Evolutionary conservation across 2,329 filamentous ascomycete genomes (phyloP), one percentile per base, ranked within the genome.

Genomic region (Diaporthe sp.): DNA sequence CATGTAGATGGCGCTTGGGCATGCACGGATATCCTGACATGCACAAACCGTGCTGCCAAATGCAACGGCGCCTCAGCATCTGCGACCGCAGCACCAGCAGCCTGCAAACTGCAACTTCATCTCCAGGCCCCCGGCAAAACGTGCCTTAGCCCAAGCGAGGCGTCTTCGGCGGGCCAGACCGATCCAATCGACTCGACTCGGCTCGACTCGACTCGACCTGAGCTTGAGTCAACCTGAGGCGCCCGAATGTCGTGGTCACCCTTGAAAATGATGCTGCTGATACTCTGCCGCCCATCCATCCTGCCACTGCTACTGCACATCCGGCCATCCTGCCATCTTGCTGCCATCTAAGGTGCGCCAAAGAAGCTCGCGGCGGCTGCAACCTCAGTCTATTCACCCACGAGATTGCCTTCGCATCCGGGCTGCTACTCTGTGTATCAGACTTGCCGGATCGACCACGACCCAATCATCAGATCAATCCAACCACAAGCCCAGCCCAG

Each of bases 1-100:
- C 19, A 19, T 53, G 25, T 25, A 22, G 65, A 39, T 19, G 62
- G 44, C 31, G 62, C 44, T 46, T 51, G 31, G 46, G 46, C 22
- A 17, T 37, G 65, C 46, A 68, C 65, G 65, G 46, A 37, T 53
- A 46, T 34, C 34, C 65, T 39, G 49, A 39, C 25, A 51, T 39
- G 46, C 42, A 34, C 61, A 42, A 53, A 37, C n/a, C 34, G 49
- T 39, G 49, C 49, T 55, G 31, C 46, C 65, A 70, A 70, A 55
- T 55, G 65, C 65, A 70, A 70, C 65, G 65, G 65, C 65, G 65
- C 65, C 65, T 70, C 65, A 68, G 65, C 65, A 51, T 70, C 65
- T 55, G 65, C 65, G n/a, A 53, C 65, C 34, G 44, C 62, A 68
- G 46, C 62, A 68, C 46, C 62, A 37, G 62, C 44, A 31, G 42